Percentiles rank a stretch among this genome's conserved stretches.
These are phyloP conservation scores for Cenchrus americanus DNA, from an alignment of 176 grass and related monocot species.

Conservation along the genomic window DNA sequence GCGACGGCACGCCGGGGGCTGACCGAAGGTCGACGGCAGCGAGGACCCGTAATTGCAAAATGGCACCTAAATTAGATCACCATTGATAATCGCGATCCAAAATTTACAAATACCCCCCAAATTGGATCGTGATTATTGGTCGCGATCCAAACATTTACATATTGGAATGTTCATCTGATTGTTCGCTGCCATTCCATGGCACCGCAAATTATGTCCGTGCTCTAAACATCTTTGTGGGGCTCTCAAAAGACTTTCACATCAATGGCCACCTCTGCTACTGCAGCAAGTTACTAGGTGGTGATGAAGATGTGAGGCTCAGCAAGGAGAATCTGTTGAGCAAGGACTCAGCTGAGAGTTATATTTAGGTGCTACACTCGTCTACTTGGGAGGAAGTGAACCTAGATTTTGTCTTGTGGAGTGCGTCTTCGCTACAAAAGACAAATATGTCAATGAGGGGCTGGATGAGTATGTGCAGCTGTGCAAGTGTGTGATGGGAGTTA, in stretches of 20 bases:
- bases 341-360: neutral
- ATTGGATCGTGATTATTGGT: too few species aligned
- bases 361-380: neutral
- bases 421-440: neutral
- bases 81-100: too few species aligned
- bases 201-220: neutral
- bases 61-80: too few species aligned
- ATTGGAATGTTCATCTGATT: neutral
- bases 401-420: constrained; percentile 12
- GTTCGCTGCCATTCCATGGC: neutral
- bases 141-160: too few species aligned
- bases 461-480: neutral
- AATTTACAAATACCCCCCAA: too few species aligned
- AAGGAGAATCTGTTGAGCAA: neutral
- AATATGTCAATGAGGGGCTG: neutral
- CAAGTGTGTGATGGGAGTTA: neutral
- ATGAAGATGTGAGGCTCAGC: neutral
- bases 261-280: constrained; percentile 11
- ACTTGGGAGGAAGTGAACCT: constrained; percentile 15
- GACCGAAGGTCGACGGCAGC: too few species aligned
- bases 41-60: too few species aligned
- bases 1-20: too few species aligned
- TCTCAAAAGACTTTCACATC: neutral
- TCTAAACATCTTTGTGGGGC: neutral
- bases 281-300: neutral